These are phyloP conservation scores for Emericellopsis cladophorae DNA, from an alignment of 2,329 filamentous ascomycete genomes.

Conservation along the genomic window DNA sequence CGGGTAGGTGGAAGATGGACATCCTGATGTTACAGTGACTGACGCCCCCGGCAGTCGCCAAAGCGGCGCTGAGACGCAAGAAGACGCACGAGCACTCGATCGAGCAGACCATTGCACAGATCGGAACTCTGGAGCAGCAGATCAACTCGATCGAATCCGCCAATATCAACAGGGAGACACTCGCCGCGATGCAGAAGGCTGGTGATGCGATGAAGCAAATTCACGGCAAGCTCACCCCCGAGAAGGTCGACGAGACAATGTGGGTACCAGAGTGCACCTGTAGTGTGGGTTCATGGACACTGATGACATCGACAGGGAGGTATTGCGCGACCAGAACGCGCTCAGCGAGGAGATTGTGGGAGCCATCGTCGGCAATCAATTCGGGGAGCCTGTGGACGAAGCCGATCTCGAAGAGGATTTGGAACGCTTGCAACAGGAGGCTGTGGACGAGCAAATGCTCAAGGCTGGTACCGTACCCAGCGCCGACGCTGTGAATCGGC, in stretches of 20 bases:
- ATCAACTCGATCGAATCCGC: constrained; percentile 95
- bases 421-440: constrained; percentile 78
- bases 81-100: constrained; percentile 87
- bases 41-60: constrained; percentile 53
- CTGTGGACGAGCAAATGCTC: constrained; percentile 87
- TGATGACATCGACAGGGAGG: constrained; percentile 49
- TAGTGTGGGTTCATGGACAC: not conserved
- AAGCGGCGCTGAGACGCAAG: constrained; percentile 82
- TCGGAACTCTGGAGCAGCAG: constrained; percentile 85
- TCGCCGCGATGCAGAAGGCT: constrained; percentile 87
- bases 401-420: constrained; percentile 76
- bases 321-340: constrained; percentile 79
- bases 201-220: constrained; percentile 87
- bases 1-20: constrained; percentile 47
- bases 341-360: constrained; percentile 87
- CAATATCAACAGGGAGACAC: constrained; percentile 96
- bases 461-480: constrained; percentile 78
- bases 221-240: constrained; percentile 78
- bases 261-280: constrained; percentile 34
- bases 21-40: not conserved
- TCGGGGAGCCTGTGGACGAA: constrained; percentile 67
- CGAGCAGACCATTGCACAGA: constrained; percentile 81
- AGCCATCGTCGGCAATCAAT: constrained; percentile 62
- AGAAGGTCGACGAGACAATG: constrained; percentile 94
- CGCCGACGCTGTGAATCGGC: constrained; percentile 59